Evolutionary conservation across 352 stramenopile genomes (phyloP), one percentile per base, ranked within the genome.

Genomic region (Phytopythium chamaehyphon): DNA sequence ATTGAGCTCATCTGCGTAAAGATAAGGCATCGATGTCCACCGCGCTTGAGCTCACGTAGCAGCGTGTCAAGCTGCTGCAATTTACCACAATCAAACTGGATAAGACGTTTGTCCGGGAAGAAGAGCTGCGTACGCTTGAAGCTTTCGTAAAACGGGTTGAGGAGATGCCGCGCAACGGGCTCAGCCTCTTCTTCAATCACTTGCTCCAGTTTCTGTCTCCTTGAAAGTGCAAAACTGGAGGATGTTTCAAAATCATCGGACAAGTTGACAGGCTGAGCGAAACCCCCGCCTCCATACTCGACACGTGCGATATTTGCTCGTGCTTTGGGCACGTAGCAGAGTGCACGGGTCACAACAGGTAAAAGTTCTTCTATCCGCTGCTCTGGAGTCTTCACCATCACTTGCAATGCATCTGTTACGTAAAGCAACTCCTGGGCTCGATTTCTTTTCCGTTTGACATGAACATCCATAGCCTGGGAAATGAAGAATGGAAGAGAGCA

Each of bases 1-100:
- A 99, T 99, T 45, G 96, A 97, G 49, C 93, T 98, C 97, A 99
- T 99, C 68, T 99, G 96, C 23, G 91, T 98, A 52, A 98, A 98
- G 38, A 98, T 97, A n/a, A 98, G 67, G 7, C 86, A 96, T 21
- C 96, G 82, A 59, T 99, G 96, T 8, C 89, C 87, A 14, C 84
- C 95, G 12, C 81, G 83, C 56, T 98, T 98, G n/a, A 99, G 75
- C 54, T 98, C 96, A 5, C 90, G 93, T 16, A 99, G 69, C 61
- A 99, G 95, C 28, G 73, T 36, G 26, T 84, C 83, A 9, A 96
- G 55, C 33, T 92, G 73, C 38, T 99, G 84, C 3, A 98, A 70
- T 50, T 87, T 88, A n/a, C 93, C 88, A 54, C 95, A 98, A 69
- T 99, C 97, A 59, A 97, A 99, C 64, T 99, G 96, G 15, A 99